Evolutionary conservation across 2,329 filamentous ascomycete genomes (phyloP).

Genomic region (Aspergillus quadrilineatus): DNA sequence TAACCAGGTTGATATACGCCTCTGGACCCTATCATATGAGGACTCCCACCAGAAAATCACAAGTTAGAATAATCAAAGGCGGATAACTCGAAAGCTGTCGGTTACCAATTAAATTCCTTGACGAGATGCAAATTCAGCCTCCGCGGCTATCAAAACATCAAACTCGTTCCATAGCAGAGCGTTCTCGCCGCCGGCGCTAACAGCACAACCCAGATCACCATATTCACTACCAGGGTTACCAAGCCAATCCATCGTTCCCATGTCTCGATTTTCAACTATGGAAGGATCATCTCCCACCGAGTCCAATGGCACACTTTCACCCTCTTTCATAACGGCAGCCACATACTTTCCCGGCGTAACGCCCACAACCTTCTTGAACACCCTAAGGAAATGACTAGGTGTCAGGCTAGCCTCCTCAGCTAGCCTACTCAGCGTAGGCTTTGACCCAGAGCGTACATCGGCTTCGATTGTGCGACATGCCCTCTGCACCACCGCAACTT

Average conservation of each 20-base stretch:
- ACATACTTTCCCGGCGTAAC: conserved; percentile 50
- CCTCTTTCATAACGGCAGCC: conserved; percentile 4
- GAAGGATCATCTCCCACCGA: background rate
- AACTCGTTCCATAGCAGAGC: conserved; percentile 38
- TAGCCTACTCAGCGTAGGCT: conserved; percentile 46
- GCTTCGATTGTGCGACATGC: conserved; percentile 34
- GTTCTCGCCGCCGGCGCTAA: conserved; percentile 2
- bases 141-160: conserved; percentile 34
- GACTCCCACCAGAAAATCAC: too few relatives aligned
- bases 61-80: background rate
- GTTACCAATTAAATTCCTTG: conserved; percentile 10
- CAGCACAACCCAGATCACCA: background rate
- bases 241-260: background rate
- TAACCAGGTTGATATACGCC: too few relatives aligned
- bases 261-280: background rate
- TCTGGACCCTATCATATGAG: too few relatives aligned
- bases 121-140: conserved; percentile 16
- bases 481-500: conserved; percentile 30
- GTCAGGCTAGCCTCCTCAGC: conserved; percentile 51
- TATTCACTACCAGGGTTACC: background rate
- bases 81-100: background rate
- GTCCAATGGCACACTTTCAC: background rate
- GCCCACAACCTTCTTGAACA: conserved; percentile 54
- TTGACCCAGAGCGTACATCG: conserved; percentile 25
- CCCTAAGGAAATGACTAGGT: conserved; percentile 55